phyloP scores from a whole-genome alignment of 2,329 filamentous ascomycete genomes.

The Trichoderma koningii region DNA sequence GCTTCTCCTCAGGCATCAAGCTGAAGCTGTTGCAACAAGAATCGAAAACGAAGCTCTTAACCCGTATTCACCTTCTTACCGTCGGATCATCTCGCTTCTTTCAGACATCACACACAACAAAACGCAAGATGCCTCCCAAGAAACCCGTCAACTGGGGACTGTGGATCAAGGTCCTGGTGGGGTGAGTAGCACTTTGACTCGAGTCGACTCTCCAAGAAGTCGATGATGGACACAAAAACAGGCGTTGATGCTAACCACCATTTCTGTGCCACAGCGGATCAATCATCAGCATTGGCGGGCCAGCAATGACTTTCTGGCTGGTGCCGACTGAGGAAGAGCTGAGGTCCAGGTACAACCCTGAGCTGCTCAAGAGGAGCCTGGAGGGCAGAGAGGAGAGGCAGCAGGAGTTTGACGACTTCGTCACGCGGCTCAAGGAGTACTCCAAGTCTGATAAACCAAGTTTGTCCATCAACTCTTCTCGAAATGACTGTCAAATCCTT shows the following conservation, averaged over 20 bases:
- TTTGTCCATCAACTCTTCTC: slow-evolving; percentile 49
- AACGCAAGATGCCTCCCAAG: slow-evolving; percentile 41
- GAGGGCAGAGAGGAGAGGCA: slow-evolving; percentile 74
- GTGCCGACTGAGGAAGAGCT: slow-evolving; percentile 89
- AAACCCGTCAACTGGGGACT: slow-evolving; percentile 57
- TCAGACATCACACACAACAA: not conserved
- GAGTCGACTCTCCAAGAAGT: not conserved
- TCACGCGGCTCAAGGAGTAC: slow-evolving; percentile 79
- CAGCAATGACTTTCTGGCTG: slow-evolving; percentile 77
- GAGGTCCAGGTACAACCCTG: slow-evolving; percentile 88
- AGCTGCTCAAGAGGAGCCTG: slow-evolving; percentile 85
- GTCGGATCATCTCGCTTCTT: not conserved
- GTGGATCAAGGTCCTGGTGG: slow-evolving; percentile 69
- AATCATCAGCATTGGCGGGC: slow-evolving; percentile 76
- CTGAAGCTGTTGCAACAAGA: not conserved
- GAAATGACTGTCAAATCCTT: too few relatives aligned
- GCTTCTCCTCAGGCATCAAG: slow-evolving; percentile 8
- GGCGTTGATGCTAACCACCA: slow-evolving; percentile 28
- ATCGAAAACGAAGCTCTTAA: not conserved
- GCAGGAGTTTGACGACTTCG: slow-evolving; percentile 88
- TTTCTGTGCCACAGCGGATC: slow-evolving; percentile 58
- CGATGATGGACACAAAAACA: not conserved
- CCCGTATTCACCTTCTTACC: too few relatives aligned
- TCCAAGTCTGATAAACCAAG: slow-evolving; percentile 90
- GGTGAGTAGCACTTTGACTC: slow-evolving; percentile 48